Conservation (phyloP, 139 green algal genomes). For the Edaphochlamys debaryana region DNA sequence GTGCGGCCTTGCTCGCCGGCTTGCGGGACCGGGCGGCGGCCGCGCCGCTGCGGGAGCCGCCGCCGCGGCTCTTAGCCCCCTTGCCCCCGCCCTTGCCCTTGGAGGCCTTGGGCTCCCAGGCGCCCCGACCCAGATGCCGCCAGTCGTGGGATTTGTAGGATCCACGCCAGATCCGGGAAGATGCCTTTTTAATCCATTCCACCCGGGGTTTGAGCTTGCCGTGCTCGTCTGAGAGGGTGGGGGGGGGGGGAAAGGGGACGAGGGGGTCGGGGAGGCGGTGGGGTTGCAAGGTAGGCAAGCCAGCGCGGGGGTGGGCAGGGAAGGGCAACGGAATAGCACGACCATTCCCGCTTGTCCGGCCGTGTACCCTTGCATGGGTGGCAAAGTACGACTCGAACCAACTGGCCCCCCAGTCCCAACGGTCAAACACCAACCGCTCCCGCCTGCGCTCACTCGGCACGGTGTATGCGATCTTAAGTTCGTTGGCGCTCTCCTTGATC, state of each 20-base stretch:
- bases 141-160: slow-evolving; percentile 56
- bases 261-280: too few species aligned
- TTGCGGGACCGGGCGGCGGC: too few species aligned
- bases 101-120: slow-evolving; percentile 47
- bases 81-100: slow-evolving; percentile 5
- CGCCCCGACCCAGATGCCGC: slow-evolving; percentile 60
- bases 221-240: slow-evolving; percentile 20
- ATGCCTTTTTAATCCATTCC: slow-evolving; percentile 65
- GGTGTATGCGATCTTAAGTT: slow-evolving; percentile 51
- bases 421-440: too few species aligned
- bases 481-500: slow-evolving; percentile 56
- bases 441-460: slow-evolving; percentile 36
- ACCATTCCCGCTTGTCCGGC: too few species aligned
- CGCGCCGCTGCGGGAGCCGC: not conserved
- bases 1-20: too few species aligned
- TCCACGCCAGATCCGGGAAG: slow-evolving; percentile 64
- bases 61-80: not conserved
- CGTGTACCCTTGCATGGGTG: too few species aligned
- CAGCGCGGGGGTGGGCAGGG: too few species aligned
- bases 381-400: too few species aligned
- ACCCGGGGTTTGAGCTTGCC: slow-evolving; percentile 4
- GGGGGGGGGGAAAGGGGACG: too few species aligned
- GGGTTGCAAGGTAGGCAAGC: too few species aligned
- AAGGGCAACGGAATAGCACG: too few species aligned
- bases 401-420: too few species aligned